Base-by-base conservation (phyloP, 352 stramenopile genomes). In the Globisporangium irregulare region DNA sequence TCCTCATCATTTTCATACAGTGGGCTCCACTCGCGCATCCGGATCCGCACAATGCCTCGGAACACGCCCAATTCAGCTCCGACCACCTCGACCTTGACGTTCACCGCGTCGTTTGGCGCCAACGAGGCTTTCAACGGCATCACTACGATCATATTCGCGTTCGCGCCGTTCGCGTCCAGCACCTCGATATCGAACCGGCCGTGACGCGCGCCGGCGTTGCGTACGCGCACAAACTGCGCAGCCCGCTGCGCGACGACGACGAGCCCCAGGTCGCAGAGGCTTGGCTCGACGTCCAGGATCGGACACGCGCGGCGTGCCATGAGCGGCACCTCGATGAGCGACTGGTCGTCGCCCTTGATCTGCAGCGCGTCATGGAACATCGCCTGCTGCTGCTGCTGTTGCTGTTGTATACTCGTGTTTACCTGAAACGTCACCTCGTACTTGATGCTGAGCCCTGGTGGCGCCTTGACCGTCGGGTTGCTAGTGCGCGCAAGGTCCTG, bases 391-490 rank as follows among this genome's bases (percentile, higher is more conserved):
- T 50, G 18, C 25, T 9, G n/a, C 38, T 22, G 51, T 7, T 15
- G n/a, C 22, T 46, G 38, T 12, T 46, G 32, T 32, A 5, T 32
- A 24, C 62, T 10, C 14, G 18, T 64, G 22, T 54, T 54, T 1
- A 67, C 61, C 59, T 85, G 59, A 59, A 94, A 96, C 6, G 80
- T 63, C 9, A 96, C 72, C 27, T 96, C 87, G 61, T 90, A 89
- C 58, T 78, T 83, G 51, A 72, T 48, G 58, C 73, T 76, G 1
- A 96, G 74, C 9, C 87, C 88, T 2, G 88, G 64, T 0, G 88
- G 80, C 20, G 94, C 73, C 59, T 80, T 75, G 12, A 90, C 69
- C 0, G 82, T 96, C 29, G 84, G 76, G 61, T 95, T 94, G 24
- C 71, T 75, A 1, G 81, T 87, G 41, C 75, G 66, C n/a, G 78